Evolutionary conservation across 225 moss, liverwort and hornwort species (phyloP).

Genomic region (Marchantia polymorpha): DNA sequence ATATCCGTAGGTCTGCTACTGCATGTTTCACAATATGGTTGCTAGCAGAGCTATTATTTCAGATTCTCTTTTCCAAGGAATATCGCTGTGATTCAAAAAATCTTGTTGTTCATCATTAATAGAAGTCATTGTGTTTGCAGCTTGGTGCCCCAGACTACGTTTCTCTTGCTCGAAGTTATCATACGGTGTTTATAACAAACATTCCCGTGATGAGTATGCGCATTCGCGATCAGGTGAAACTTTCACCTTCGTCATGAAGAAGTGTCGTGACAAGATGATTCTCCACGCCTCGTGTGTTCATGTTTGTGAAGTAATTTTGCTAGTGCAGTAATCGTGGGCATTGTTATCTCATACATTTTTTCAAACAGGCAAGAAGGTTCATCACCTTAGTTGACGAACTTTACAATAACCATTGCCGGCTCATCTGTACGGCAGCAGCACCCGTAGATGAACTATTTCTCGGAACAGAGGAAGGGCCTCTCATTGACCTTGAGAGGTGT

Average conservation of each 20-base stretch:
- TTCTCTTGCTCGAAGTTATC: conserved; percentile 75
- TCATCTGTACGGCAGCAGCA: conserved; percentile 78
- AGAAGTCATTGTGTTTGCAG: conserved; percentile 37
- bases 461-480: conserved; percentile 73
- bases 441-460: conserved; percentile 83
- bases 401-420: conserved; percentile 88
- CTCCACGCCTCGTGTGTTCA: neutral
- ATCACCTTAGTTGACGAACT: conserved; percentile 94
- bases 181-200: conserved; percentile 73
- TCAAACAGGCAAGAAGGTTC: conserved; percentile 77
- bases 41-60: too few relatives aligned
- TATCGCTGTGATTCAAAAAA: too few relatives aligned
- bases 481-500: conserved; percentile 85
- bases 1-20: too few relatives aligned
- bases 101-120: too few relatives aligned
- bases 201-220: conserved; percentile 91
- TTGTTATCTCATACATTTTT: neutral
- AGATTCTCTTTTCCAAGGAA: too few relatives aligned
- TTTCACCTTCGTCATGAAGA: neutral
- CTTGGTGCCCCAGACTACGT: conserved; percentile 96
- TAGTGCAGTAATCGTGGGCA: neutral
- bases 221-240: conserved; percentile 71
- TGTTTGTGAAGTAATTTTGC: neutral
- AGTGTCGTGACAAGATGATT: neutral
- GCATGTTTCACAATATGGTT: too few relatives aligned